Conservation (phyloP, 2,329 filamentous ascomycete species). For the Fonsecaea monophora region DNA sequence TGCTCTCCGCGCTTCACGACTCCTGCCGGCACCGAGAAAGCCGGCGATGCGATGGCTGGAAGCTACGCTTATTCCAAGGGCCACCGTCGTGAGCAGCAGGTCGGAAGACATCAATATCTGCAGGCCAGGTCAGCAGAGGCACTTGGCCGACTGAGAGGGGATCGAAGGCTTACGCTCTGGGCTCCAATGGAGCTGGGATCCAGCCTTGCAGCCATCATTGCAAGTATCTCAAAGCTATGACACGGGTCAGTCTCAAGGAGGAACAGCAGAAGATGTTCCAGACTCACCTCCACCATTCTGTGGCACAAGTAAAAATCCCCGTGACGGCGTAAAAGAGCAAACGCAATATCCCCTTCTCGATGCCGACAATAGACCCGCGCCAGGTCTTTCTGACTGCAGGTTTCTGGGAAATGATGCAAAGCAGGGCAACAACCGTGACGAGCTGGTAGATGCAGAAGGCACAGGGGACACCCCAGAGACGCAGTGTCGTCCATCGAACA, state of each 20-base stretch:
- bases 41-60: conserved; percentile 26
- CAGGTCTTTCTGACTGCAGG: conserved; percentile 21
- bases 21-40: conserved; percentile 23
- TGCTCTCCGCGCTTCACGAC: conserved; percentile 6
- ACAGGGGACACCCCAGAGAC: conserved; percentile 18
- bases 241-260: not conserved
- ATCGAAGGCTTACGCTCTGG: conserved; percentile 24
- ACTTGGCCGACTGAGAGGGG: not conserved
- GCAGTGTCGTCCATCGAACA: conserved; percentile 16
- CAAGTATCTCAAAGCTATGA: conserved; percentile 29
- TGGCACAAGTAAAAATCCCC: conserved; percentile 32
- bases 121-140: not conserved
- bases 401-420: conserved; percentile 6
- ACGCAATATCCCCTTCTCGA: conserved; percentile 1
- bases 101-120: conserved; percentile 35
- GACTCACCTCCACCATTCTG: conserved; percentile 34
- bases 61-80: conserved; percentile 27
- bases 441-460: conserved; percentile 29
- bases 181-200: conserved; percentile 25
- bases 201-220: conserved; percentile 31
- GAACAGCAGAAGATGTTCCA: not conserved
- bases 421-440: conserved; percentile 11
- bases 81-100: conserved; percentile 29
- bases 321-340: conserved; percentile 28
- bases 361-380: conserved; percentile 5